Evolutionary conservation across 1,284 basidiomycete genomes (phyloP), one percentile per base, ranked within the genome.

Genomic region (Melampsora larici-populina): DNA sequence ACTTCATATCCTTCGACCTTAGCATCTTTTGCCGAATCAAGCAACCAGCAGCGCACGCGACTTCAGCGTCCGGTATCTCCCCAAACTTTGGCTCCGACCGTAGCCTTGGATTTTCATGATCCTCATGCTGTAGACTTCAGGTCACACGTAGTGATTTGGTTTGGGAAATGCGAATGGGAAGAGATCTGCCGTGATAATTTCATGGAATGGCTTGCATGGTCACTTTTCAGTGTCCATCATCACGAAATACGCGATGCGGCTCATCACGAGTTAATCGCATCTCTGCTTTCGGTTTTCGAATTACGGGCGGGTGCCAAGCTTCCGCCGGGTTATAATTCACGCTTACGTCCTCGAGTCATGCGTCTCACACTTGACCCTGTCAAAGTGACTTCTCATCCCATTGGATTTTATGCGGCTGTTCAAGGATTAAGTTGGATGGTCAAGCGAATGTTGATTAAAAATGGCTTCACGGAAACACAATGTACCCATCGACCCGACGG

Each of bases 341-440:
- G 58, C 24, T 36, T 75, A 33, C 46, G 70, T 7, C 79, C 80
- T 7, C 63, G 78, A 46, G 80, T 80, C 78, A 84, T 84, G 82
- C 74, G 83, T 21, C 78, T 84, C 9, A 83, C 83, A 21, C 79
- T 83, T 68, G 83, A 84, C 60, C 81, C 81, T 13, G 82, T 83
- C 26, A 79, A 81, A 21, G 81, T 81, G 24, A 36, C 70, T 11
- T 62, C 66, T 15, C 78, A 82, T 1, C 82, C 82, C 7, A 69
- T 83, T 1, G 43, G 31, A 58, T 64, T 78, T 46, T 78, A 78
- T 49, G 58, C 70, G n/a, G 21, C 71, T 18, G 62, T 60, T n/a
- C 69, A 70, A 58, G 7, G 62, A 15, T 40, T 63, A 9, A 78
- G 40, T 24, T 63, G 46, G 26, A 17, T 46, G 26, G 60, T 70